A percentile compares a stretch with the other conserved stretches of the same genome.
Evolutionary conservation across 2,329 filamentous ascomycete genomes (phyloP).

Genomic region (Exophiala mesophila): DNA sequence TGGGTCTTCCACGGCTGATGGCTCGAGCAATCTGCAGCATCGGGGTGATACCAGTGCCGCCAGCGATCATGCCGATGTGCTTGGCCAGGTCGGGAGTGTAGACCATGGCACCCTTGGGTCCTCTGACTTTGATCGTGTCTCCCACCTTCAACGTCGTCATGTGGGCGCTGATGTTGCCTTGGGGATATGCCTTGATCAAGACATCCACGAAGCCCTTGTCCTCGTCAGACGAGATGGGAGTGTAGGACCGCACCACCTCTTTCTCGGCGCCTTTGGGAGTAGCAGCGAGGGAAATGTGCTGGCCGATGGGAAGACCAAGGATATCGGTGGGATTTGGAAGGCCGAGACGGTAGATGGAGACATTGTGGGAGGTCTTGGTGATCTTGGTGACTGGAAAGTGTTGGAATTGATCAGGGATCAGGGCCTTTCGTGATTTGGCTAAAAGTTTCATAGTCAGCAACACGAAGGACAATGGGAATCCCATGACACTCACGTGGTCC

Average conservation of each 20-base stretch:
- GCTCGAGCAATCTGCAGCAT: constrained; percentile 97
- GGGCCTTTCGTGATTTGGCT: constrained; percentile 69
- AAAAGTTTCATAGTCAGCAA: constrained; percentile 4
- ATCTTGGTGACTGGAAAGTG: constrained; percentile 92
- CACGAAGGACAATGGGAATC: not conserved
- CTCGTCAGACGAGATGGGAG: constrained; percentile 83
- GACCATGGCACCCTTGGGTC: constrained; percentile 96
- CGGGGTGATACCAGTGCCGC: constrained; percentile 94
- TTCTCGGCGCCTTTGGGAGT: constrained; percentile 70
- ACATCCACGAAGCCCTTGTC: constrained; percentile 91
- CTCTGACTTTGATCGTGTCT: constrained; percentile 81
- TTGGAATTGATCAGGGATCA: constrained; percentile 84
- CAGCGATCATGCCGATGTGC: constrained; percentile 96
- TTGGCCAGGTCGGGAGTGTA: constrained; percentile 96
- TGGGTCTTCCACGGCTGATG: constrained; percentile 70
- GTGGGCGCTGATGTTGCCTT: constrained; percentile 94
- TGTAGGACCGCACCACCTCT: constrained; percentile 87
- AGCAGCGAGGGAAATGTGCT: constrained; percentile 95
- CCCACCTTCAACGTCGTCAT: constrained; percentile 78
- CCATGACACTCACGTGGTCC: constrained; percentile 42
- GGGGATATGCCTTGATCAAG: constrained; percentile 95
- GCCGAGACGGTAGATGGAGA: constrained; percentile 94
- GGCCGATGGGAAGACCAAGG: constrained; percentile 93
- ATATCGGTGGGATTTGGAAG: constrained; percentile 73
- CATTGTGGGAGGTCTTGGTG: constrained; percentile 94